phyloP scores from a whole-genome alignment of 306 rosid genomes.

The Erythrophleum fordii region DNA sequence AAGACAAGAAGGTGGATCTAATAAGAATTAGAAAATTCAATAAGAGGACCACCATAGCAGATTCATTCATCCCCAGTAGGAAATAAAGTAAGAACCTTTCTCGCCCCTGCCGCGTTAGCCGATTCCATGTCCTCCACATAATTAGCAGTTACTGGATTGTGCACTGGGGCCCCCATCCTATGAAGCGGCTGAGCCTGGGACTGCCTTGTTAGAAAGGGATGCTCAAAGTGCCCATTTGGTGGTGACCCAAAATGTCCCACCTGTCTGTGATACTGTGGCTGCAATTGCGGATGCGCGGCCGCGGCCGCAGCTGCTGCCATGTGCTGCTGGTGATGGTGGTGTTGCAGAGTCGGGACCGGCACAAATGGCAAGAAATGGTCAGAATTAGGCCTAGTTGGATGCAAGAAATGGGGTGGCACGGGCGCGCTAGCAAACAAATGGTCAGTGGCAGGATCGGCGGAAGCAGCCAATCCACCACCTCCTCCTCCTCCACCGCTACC shows the following conservation, averaged over 20 bases:
- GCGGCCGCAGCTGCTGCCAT: slow-evolving; percentile 54
- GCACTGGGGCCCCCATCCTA: slow-evolving; percentile 79
- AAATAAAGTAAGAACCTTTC: slow-evolving; percentile 89
- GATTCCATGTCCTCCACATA: slow-evolving; percentile 84
- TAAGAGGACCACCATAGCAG: slow-evolving; percentile 29
- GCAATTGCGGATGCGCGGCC: slow-evolving; percentile 58
- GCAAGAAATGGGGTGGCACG: slow-evolving; percentile 86
- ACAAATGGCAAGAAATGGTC: slow-evolving; percentile 90
- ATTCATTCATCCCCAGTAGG: slow-evolving; percentile 91
- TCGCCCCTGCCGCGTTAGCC: slow-evolving; percentile 79
- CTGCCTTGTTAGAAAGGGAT: slow-evolving; percentile 77
- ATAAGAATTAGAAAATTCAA: slow-evolving; percentile 2
- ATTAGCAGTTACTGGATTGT: slow-evolving; percentile 54
- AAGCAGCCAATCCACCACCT: slow-evolving; percentile 39
- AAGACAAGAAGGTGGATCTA: slow-evolving; percentile 38
- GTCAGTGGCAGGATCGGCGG: slow-evolving; percentile 78
- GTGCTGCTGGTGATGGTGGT: slow-evolving; percentile 81
- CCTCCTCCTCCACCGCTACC: slow-evolving; percentile 48
- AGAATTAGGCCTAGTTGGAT: slow-evolving; percentile 67
- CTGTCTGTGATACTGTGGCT: slow-evolving; percentile 74
- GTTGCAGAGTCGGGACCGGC: slow-evolving; percentile 80
- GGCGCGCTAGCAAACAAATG: slow-evolving; percentile 91
- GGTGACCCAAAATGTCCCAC: slow-evolving; percentile 91
- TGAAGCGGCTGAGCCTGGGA: slow-evolving; percentile 66
- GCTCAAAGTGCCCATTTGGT: slow-evolving; percentile 85